Conservation (phyloP, 805 yeast genomes). For the Kazachstania africana region DNA sequence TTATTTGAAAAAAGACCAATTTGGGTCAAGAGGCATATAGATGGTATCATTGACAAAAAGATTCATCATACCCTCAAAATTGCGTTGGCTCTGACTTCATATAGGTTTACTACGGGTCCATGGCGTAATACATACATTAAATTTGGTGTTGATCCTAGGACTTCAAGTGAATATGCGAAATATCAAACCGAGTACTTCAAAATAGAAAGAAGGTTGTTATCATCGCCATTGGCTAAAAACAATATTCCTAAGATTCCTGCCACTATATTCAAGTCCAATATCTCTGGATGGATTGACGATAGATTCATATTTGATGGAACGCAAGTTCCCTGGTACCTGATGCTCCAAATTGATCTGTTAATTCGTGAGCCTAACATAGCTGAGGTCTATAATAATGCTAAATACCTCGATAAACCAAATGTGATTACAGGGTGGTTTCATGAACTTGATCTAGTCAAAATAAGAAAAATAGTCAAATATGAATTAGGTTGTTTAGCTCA, state of each 20-base stretch:
- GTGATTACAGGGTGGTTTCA: slow-evolving; percentile 62
- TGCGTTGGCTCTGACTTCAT: slow-evolving; percentile 79
- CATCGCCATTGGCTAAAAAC: slow-evolving; percentile 18
- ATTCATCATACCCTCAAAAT: slow-evolving; percentile 39
- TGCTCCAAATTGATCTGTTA: slow-evolving; percentile 72
- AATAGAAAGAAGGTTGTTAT: slow-evolving; percentile 20
- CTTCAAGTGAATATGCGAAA: slow-evolving; percentile 38
- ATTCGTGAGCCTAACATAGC: slow-evolving; percentile 50
- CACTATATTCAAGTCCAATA: slow-evolving; percentile 24
- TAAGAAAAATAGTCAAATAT: slow-evolving; percentile 61
- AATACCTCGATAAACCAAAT: slow-evolving; percentile 37
- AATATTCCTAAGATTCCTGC: slow-evolving; percentile 24
- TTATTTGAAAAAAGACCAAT: slow-evolving; percentile 66
- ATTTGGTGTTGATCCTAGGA: slow-evolving; percentile 69
- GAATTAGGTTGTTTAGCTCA: slow-evolving; percentile 52
- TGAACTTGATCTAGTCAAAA: slow-evolving; percentile 45
- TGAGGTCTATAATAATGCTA: slow-evolving; percentile 32
- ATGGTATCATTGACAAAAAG: slow-evolving; percentile 38
- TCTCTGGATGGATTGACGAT: slow-evolving; percentile 29
- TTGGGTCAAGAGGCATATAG: slow-evolving; percentile 72
- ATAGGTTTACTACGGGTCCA: slow-evolving; percentile 78
- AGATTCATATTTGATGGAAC: slow-evolving; percentile 61
- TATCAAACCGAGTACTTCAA: slow-evolving; percentile 81
- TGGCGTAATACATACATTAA: slow-evolving; percentile 81
- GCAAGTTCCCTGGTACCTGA: slow-evolving; percentile 53